phyloP scores from a whole-genome alignment of 306 rosid species.

The Ormosia emarginata region DNA sequence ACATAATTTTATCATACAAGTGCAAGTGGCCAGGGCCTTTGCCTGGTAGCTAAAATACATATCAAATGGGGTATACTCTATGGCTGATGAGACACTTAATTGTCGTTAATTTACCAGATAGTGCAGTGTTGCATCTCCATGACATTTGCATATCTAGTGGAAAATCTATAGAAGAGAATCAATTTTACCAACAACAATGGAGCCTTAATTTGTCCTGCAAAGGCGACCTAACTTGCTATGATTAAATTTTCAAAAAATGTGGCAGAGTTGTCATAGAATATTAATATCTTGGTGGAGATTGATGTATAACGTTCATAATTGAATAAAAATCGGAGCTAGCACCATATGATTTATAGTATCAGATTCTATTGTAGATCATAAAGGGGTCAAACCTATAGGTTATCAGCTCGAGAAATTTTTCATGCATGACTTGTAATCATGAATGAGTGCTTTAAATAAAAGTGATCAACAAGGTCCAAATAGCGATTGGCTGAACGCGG shows the following conservation, averaged over 20 bases:
- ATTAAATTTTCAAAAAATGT: not conserved
- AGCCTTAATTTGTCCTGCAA: not conserved
- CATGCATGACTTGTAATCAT: not conserved
- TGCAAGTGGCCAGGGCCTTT: not conserved
- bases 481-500: not conserved
- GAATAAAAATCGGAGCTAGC: not conserved
- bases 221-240: not conserved
- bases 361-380: not conserved
- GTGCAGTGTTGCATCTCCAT: conserved; percentile 10
- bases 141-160: conserved; percentile 16
- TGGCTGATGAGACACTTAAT: conserved; percentile 18
- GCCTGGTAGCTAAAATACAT: not conserved
- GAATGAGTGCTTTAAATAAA: not conserved
- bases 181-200: conserved; percentile 2
- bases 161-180: not conserved
- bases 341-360: not conserved
- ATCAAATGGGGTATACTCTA: not conserved
- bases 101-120: conserved; percentile 2
- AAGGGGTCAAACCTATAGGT: conserved; percentile 30
- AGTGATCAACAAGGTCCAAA: not conserved
- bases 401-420: conserved; percentile 45
- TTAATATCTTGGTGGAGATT: not conserved
- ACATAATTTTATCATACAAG: not conserved
- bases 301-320: not conserved
- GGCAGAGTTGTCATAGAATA: not conserved